Percentiles rank a stretch among this genome's conserved stretches.
Evolutionary conservation across 1,284 basidiomycete species (phyloP).

Genomic region (Rhodotorula sp.): DNA sequence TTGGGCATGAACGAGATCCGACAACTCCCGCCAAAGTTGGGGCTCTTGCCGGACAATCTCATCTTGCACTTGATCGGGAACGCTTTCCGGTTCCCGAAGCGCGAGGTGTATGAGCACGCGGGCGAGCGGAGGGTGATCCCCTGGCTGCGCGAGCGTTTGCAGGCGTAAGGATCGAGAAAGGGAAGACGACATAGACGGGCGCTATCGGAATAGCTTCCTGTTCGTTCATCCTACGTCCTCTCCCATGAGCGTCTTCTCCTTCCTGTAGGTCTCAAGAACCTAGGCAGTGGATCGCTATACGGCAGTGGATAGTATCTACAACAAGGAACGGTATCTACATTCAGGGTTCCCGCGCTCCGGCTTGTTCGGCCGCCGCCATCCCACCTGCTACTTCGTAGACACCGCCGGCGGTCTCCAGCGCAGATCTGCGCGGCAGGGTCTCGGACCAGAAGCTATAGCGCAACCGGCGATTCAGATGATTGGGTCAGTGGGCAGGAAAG

Average conservation of each 20-base stretch:
- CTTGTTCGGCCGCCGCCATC: neutral
- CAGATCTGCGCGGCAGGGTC: conserved; percentile 11
- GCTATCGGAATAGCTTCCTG: neutral
- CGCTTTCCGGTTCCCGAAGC: conserved; percentile 30
- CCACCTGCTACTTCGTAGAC: conserved; percentile 29
- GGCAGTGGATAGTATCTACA: neutral
- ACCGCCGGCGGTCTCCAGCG: conserved; percentile 18
- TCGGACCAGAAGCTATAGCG: conserved; percentile 36
- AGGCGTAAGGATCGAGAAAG: neutral
- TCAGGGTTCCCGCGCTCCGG: neutral
- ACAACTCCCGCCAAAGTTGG: conserved; percentile 28
- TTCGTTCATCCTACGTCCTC: neutral
- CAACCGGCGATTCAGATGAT: neutral
- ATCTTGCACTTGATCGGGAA: conserved; percentile 29
- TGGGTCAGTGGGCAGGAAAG: neutral
- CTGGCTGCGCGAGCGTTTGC: conserved; percentile 18
- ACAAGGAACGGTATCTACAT: neutral
- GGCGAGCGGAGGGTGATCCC: conserved; percentile 16
- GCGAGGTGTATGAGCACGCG: conserved; percentile 31
- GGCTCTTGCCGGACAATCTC: conserved; percentile 17
- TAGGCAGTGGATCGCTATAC: neutral
- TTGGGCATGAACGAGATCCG: conserved; percentile 31
- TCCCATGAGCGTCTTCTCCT: neutral
- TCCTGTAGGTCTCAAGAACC: neutral
- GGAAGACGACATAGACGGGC: neutral